Percentiles rank a stretch among this genome's conserved stretches.
These are phyloP conservation scores for Sisymbrium altissimum DNA, from an alignment of 345 rosid genomes.

Conservation along the genomic window DNA sequence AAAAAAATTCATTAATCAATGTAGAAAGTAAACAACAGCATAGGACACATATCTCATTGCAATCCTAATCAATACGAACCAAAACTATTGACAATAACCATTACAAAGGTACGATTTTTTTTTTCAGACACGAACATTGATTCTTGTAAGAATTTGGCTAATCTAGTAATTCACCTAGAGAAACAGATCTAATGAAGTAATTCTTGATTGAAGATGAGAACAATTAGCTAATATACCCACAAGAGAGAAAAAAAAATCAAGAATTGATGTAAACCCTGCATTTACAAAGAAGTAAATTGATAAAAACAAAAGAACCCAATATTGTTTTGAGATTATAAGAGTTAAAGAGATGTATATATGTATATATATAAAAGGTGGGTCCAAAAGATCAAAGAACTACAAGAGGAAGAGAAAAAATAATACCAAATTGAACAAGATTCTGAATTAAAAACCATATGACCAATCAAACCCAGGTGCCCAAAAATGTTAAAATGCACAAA, in stretches of 20 bases:
- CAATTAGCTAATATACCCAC: slow-evolving; percentile 24
- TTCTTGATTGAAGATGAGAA: background rate
- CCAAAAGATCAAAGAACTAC: slow-evolving; percentile 32
- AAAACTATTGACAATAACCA: background rate
- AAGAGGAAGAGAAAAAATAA: background rate
- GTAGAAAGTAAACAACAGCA: background rate
- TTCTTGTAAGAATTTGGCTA: background rate
- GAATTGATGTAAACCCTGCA: slow-evolving; percentile 26
- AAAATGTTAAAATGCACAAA: slow-evolving; percentile 27
- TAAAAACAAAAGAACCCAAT: slow-evolving; percentile 13
- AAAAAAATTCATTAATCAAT: too few relatives aligned
- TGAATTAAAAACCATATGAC: slow-evolving; percentile 2
- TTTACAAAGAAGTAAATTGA: background rate
- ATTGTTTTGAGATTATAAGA: background rate
- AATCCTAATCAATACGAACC: background rate
- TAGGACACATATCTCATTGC: background rate
- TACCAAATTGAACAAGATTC: slow-evolving; percentile 32
- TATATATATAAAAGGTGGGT: slow-evolving; percentile 19
- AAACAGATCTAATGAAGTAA: slow-evolving; percentile 7
- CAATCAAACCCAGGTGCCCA: slow-evolving; percentile 35
- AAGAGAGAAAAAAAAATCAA: background rate
- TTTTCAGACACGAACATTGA: background rate
- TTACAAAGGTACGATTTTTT: background rate
- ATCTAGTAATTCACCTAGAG: background rate
- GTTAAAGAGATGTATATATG: background rate